These are phyloP conservation scores for Jackrogersella minutella DNA, from an alignment of 495 filamentous ascomycete species.

Conservation along the genomic window DNA sequence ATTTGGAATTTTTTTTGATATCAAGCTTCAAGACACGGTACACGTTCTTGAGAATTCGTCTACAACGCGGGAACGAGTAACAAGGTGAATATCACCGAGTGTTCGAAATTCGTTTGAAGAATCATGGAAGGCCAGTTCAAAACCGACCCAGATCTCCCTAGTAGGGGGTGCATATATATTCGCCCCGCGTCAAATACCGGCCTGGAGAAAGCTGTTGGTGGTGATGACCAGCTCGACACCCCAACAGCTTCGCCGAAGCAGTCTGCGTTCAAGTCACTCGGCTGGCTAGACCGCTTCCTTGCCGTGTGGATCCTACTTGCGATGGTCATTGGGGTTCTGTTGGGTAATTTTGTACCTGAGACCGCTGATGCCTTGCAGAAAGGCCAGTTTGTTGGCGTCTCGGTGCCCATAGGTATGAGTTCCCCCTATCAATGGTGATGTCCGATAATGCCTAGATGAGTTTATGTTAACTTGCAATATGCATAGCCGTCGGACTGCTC, in stretches of 20 bases:
- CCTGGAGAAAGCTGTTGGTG: conserved; percentile 7
- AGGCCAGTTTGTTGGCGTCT: conserved; percentile 77
- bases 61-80: background rate
- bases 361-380: conserved; percentile 69
- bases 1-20: no score
- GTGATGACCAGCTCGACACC: background rate
- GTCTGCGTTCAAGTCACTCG: conserved; percentile 63
- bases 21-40: background rate
- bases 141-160: background rate
- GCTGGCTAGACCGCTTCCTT: conserved; percentile 77
- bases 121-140: conserved; percentile 8
- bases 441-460: background rate
- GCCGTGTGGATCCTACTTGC: conserved; percentile 87
- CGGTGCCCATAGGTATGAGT: conserved; percentile 74
- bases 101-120: background rate
- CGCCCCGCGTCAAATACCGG: conserved; percentile 4
- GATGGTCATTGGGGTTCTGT: conserved; percentile 79
- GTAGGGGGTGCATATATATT: background rate
- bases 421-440: background rate
- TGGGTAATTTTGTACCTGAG: conserved; percentile 78
- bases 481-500: conserved; percentile 77
- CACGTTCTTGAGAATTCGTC: background rate
- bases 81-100: background rate
- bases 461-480: background rate
- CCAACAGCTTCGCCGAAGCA: conserved; percentile 11